Percentiles rank a stretch among this genome's conserved stretches.
These are phyloP conservation scores for Lentithecium fluviatile DNA, from an alignment of 495 filamentous ascomycete species.

Conservation along the genomic window DNA sequence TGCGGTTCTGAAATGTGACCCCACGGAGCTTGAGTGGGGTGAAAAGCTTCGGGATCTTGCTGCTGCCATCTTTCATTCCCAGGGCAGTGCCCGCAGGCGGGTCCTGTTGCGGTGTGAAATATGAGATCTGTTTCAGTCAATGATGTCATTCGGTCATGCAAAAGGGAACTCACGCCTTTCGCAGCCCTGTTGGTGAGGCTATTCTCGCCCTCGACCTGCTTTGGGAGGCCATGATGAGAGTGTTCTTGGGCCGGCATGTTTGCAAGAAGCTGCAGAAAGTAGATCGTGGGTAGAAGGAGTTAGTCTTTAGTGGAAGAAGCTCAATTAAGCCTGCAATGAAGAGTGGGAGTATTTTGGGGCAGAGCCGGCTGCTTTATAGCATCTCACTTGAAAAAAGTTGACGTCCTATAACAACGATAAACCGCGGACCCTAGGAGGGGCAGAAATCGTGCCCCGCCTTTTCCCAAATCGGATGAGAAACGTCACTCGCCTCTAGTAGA, in stretches of 20 bases:
- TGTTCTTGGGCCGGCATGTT: conserved; percentile 20
- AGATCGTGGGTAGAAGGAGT: background rate
- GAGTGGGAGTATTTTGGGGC: too few relatives aligned
- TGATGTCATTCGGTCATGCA: background rate
- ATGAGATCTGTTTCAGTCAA: conserved; percentile 26
- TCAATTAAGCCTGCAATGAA: too few relatives aligned
- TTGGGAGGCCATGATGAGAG: conserved; percentile 24
- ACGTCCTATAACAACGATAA: too few relatives aligned
- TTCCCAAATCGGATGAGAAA: too few relatives aligned
- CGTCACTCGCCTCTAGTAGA: too few relatives aligned
- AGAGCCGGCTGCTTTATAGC: too few relatives aligned
- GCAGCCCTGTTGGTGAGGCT: conserved; percentile 26
- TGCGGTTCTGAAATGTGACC: conserved; percentile 70
- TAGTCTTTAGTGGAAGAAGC: background rate
- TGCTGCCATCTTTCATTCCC: conserved; percentile 30
- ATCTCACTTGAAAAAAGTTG: too few relatives aligned
- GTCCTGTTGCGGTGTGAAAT: conserved; percentile 34
- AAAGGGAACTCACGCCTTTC: conserved; percentile 17
- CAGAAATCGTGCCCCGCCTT: too few relatives aligned
- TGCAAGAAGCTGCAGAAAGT: background rate
- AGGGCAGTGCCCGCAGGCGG: conserved; percentile 35
- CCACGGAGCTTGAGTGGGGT: conserved; percentile 55
- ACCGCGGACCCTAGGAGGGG: too few relatives aligned
- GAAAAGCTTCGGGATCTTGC: conserved; percentile 38
- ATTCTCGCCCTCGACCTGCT: conserved; percentile 15